phyloP scores from a whole-genome alignment of 257 asterid genomes.

The Nicotiana sylvestris region DNA sequence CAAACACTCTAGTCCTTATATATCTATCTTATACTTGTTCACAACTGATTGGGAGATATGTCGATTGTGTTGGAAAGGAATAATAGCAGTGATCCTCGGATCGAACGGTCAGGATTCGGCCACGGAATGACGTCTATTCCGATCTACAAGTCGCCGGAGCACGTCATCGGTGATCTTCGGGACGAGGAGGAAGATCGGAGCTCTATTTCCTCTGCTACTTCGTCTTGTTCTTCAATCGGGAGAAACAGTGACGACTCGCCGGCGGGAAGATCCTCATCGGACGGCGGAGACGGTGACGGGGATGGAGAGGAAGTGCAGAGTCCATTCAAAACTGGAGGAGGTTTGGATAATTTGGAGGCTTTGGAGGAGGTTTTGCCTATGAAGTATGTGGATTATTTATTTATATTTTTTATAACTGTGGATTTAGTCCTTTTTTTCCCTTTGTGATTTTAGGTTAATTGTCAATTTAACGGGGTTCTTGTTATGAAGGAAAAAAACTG shows the following conservation, averaged over 20 bases:
- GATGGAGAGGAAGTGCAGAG: constrained; percentile 43
- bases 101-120: constrained; percentile 29
- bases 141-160: constrained; percentile 28
- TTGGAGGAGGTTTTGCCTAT: constrained; percentile 41
- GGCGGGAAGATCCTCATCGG: constrained; percentile 11
- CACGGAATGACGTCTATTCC: constrained; percentile 25
- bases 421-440: background rate
- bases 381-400: constrained; percentile 26
- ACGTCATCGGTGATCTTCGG: constrained; percentile 14
- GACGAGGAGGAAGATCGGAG: constrained; percentile 2
- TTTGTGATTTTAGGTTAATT: background rate
- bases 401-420: background rate
- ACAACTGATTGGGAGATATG: constrained; percentile 13
- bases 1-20: background rate
- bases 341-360: constrained; percentile 31
- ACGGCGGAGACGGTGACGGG: constrained; percentile 20
- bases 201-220: constrained; percentile 1
- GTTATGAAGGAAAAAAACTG: background rate
- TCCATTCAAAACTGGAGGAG: constrained; percentile 26
- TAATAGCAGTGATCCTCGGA: constrained; percentile 33
- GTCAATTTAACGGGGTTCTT: background rate
- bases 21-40: background rate
- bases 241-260: constrained; percentile 35
- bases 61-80: constrained; percentile 42
- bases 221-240: constrained; percentile 24